Percentiles rank a stretch among this genome's conserved stretches.
Evolutionary conservation across 495 filamentous ascomycete genomes (phyloP).

Genomic region (Neurospora hispaniola): DNA sequence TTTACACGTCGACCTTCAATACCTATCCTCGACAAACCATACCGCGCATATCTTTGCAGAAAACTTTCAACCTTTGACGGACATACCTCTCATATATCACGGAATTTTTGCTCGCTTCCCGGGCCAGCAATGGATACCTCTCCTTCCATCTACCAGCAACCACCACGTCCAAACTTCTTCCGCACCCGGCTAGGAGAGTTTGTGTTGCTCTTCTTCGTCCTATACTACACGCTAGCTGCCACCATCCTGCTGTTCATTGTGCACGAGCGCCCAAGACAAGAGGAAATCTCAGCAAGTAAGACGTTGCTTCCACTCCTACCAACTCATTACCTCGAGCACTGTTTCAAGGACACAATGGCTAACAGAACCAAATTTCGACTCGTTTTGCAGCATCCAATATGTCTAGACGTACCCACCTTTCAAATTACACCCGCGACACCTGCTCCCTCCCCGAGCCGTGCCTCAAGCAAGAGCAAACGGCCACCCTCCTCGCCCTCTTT

Average conservation of each 20-base stretch:
- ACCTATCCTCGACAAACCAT: background rate
- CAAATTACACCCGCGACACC: background rate
- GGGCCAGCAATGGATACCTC: background rate
- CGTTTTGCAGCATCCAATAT: background rate
- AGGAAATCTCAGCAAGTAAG: background rate
- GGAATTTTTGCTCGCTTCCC: background rate
- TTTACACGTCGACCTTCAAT: background rate
- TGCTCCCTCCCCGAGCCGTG: background rate
- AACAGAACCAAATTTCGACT: background rate
- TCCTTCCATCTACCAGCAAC: background rate
- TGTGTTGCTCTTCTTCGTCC: background rate
- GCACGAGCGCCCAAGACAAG: background rate
- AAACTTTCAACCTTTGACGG: background rate
- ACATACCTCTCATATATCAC: background rate
- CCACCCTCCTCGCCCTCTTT: background rate
- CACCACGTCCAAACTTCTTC: background rate
- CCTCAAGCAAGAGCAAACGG: background rate
- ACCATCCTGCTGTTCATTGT: background rate
- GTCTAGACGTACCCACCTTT: background rate
- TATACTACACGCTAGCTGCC: background rate
- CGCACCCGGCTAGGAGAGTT: background rate
- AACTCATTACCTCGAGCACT: background rate
- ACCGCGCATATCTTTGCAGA: background rate
- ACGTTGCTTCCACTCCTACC: background rate
- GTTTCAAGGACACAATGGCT: background rate